Conservation (phyloP, 2,329 filamentous ascomycete genomes). For the Huntiella omanensis region DNA sequence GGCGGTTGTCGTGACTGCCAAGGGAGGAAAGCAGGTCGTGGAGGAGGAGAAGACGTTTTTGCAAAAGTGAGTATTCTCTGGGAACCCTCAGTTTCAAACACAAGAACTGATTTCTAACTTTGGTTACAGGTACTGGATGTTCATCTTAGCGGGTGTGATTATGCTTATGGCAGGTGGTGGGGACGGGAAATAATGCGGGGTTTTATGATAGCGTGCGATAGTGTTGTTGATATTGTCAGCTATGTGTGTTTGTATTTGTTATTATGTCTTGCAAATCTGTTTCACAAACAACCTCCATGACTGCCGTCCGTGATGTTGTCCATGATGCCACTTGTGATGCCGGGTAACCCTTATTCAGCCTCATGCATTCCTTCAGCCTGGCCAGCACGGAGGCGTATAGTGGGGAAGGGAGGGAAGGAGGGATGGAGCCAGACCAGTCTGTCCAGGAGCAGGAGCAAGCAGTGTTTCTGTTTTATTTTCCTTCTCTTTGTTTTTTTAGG, state of each 20-base stretch:
- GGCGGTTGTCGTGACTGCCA: constrained; percentile 38
- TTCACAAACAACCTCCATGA: not conserved
- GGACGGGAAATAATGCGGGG: constrained; percentile 25
- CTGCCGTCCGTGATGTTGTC: not conserved
- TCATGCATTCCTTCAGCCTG: not conserved
- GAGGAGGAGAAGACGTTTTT: constrained; percentile 45
- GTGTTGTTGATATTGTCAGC: not conserved
- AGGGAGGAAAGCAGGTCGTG: constrained; percentile 34
- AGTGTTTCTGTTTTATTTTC: not conserved
- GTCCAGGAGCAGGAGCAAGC: not conserved
- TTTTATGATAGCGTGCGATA: not conserved
- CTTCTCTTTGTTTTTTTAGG: constrained; percentile 1
- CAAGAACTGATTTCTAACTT: not conserved
- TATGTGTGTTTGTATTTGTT: not conserved
- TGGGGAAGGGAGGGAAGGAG: too few relatives aligned
- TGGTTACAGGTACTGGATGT: constrained; percentile 43
- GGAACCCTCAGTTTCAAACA: not conserved
- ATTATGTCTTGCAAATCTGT: not conserved
- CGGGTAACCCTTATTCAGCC: not conserved
- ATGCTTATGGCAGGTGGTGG: constrained; percentile 35
- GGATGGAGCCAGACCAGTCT: not conserved
- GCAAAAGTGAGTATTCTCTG: constrained; percentile 36
- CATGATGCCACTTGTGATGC: not conserved
- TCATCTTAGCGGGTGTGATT: constrained; percentile 33
- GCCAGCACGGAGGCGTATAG: too few relatives aligned